phyloP scores from a whole-genome alignment of 1,284 basidiomycete species.

The Trametes pubescens region DNA sequence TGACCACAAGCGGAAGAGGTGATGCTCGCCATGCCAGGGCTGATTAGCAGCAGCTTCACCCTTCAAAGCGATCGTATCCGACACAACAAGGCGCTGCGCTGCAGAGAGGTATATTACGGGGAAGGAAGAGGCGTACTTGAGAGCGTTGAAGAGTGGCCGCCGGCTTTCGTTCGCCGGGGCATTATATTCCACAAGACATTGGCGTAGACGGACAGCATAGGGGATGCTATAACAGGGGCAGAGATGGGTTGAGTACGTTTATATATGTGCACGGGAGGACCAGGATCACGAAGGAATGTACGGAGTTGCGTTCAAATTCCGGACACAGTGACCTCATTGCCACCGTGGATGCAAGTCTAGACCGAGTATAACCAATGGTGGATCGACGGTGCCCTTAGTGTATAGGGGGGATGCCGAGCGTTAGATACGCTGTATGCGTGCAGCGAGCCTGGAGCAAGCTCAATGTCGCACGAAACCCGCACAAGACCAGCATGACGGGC shows the following conservation, averaged over 20 bases:
- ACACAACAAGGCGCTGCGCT: conserved; percentile 76
- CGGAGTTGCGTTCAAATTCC: background rate
- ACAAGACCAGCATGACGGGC: too few relatives aligned
- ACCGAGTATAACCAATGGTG: background rate
- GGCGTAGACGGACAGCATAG: conserved; percentile 90
- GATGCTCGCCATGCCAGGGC: conserved; percentile 80
- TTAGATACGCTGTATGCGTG: background rate
- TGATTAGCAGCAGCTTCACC: conserved; percentile 53
- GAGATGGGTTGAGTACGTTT: conserved; percentile 15
- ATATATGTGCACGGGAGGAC: conserved; percentile 7
- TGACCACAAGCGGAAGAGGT: conserved; percentile 86
- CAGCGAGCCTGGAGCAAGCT: too few relatives aligned
- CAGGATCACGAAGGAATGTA: conserved; percentile 16
- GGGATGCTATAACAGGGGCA: conserved; percentile 70
- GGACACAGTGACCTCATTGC: conserved; percentile 5
- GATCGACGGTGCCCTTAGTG: background rate
- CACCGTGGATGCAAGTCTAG: background rate
- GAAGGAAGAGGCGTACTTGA: conserved; percentile 97
- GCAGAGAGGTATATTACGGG: conserved; percentile 97
- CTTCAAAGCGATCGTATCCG: conserved; percentile 60
- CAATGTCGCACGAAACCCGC: too few relatives aligned
- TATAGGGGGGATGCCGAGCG: background rate
- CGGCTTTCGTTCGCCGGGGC: conserved; percentile 70
- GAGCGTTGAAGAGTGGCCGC: conserved; percentile 89
- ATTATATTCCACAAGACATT: conserved; percentile 90